Evolutionary conservation across 1,139 yeast species (phyloP).

Genomic region (Suhomyces coccinellae): DNA sequence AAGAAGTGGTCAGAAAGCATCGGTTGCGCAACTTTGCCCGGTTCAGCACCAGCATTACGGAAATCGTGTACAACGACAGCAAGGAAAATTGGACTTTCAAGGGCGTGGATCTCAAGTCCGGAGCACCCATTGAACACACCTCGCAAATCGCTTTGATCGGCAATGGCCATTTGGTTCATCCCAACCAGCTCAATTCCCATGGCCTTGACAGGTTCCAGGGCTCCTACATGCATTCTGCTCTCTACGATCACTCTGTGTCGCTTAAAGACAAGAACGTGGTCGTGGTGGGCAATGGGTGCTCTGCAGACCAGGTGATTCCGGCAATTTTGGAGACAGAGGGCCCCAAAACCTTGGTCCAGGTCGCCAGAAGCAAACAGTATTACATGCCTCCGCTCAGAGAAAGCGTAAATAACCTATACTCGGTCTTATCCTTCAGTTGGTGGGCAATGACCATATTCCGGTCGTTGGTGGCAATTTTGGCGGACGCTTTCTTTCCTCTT

Average conservation of each 20-base stretch:
- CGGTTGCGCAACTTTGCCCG: slow-evolving; percentile 30
- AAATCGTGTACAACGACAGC: slow-evolving; percentile 32
- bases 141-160: slow-evolving; percentile 35
- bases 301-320: slow-evolving; percentile 25
- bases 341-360: slow-evolving; percentile 34
- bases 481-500: slow-evolving; percentile 40
- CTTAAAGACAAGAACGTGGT: slow-evolving; percentile 27
- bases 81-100: slow-evolving; percentile 39
- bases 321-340: slow-evolving; percentile 31
- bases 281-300: slow-evolving; percentile 28
- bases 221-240: slow-evolving; percentile 47
- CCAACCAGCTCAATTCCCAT: slow-evolving; percentile 29
- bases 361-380: slow-evolving; percentile 41
- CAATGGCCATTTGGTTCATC: slow-evolving; percentile 42
- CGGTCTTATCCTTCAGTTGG: slow-evolving; percentile 26
- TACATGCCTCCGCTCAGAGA: slow-evolving; percentile 42
- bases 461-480: slow-evolving; percentile 28
- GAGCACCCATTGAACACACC: slow-evolving; percentile 25
- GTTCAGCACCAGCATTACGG: slow-evolving; percentile 32
- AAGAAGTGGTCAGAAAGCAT: slow-evolving; percentile 38
- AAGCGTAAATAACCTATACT: slow-evolving; percentile 24
- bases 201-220: slow-evolving; percentile 49
- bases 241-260: slow-evolving; percentile 45
- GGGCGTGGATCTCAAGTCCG: slow-evolving; percentile 36
- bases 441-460: slow-evolving; percentile 31